Evolutionary conservation across 192 early-diverging fungal genomes (phyloP).

Genomic region (Umbelopsis sp.): DNA sequence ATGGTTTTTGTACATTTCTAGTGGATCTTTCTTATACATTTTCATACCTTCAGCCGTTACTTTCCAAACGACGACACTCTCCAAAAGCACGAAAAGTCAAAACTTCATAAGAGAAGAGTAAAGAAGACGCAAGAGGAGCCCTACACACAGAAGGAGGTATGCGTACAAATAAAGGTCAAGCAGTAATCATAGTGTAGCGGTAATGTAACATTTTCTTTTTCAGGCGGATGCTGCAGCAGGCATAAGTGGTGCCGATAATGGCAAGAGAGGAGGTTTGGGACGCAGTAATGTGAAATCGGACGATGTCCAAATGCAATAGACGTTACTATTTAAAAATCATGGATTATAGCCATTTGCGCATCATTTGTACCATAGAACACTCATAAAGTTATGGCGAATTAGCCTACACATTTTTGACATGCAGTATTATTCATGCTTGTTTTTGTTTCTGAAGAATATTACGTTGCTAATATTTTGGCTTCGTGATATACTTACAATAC

Average conservation of each 20-base stretch:
- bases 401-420: background rate
- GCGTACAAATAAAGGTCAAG: background rate
- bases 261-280: conserved; percentile 32
- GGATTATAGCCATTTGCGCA: background rate
- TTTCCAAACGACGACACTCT: conserved; percentile 68
- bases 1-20: background rate
- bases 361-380: conserved; percentile 1
- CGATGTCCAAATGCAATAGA: conserved; percentile 26
- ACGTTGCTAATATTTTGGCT: no score
- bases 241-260: conserved; percentile 35
- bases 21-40: background rate
- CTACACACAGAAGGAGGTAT: conserved; percentile 91
- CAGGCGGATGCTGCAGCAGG: conserved; percentile 42
- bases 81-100: conserved; percentile 70
- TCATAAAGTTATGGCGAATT: background rate
- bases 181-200: background rate
- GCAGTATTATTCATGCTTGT: no score
- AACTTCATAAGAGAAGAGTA: conserved; percentile 84
- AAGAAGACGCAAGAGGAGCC: conserved; percentile 83
- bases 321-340: background rate
- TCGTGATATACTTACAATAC: no score
- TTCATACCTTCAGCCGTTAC: conserved; percentile 57
- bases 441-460: no score
- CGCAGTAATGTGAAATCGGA: background rate
- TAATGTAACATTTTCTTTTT: background rate